Evolutionary conservation across 176 grass and related monocot species (phyloP), one percentile per base, ranked within the genome.

Genomic region (Saccharum officinarum): DNA sequence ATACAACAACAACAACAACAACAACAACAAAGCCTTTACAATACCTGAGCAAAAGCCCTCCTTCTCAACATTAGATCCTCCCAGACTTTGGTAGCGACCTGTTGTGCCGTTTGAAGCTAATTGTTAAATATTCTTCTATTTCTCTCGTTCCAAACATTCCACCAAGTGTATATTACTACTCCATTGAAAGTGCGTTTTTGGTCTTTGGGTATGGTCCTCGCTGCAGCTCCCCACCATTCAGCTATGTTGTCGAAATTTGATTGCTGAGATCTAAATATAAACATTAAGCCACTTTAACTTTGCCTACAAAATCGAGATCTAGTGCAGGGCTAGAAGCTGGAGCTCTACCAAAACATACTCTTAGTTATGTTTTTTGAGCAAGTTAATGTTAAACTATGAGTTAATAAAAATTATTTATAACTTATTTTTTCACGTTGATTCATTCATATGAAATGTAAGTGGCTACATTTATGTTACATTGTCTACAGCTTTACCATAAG

Each of bases 401-500:
- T 26, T 73, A 28, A 73, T 46, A 28, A 72, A 62, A 45, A 73
- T 1, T 44, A 18, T 39, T 22, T 69, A 16, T 73, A 46, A 23
- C 10, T 78, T 55, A 25, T 85, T 8, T 13, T 76, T 22, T 80
- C 25, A 62, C 26, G 5, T 12, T 62, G 37, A 69, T 75, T 68
- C 46, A 69, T 75, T 68, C 61, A 39, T 74, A 65, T 73, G 44
- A 67, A 73, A 67, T 54, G 34, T 50, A 54, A 17, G 49, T 17
- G 40, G n/a, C 7, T 86, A 59, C 45, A 81, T 54, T 67, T 6
- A 73, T 81, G 10, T 66, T 74, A 36, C 20, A 54, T 64, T 86
- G 9, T 80, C 23, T 15, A 4, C 63, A 71, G 25, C 28, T 52
- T 68, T 38, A 23, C 38, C n/a, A 78, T 83, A 77, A 80, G 45